These are phyloP conservation scores for Kwoniella europaea DNA, from an alignment of 768 basidiomycete genomes.

Conservation along the genomic window DNA sequence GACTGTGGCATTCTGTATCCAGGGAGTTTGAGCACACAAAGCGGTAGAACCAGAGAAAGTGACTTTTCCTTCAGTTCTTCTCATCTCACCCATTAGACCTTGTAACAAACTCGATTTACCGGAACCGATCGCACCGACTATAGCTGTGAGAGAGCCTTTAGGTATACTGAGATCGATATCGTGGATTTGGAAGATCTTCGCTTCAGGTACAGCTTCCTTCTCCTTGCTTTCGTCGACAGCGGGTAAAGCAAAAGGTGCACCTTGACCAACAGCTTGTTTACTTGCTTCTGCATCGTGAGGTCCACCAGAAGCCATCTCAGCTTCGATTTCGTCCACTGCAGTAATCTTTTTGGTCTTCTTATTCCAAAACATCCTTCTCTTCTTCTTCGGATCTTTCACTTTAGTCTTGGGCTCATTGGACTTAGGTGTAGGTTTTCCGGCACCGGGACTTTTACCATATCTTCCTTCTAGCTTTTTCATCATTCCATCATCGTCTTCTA, in stretches of 20 bases:
- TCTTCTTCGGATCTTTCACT: conserved; percentile 24
- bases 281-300: conserved; percentile 41
- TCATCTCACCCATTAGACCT: conserved; percentile 69
- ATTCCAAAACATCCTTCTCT: conserved; percentile 38
- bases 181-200: conserved; percentile 67
- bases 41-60: conserved; percentile 75
- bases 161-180: conserved; percentile 73
- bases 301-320: conserved; percentile 40
- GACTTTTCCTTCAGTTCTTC: conserved; percentile 68
- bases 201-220: conserved; percentile 22
- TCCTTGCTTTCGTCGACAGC: conserved; percentile 16
- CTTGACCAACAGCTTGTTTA: conserved; percentile 33
- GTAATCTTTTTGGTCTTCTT: conserved; percentile 50
- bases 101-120: conserved; percentile 56
- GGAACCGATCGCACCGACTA: conserved; percentile 80
- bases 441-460: conserved; percentile 21
- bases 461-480: conserved; percentile 33
- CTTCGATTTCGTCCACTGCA: conserved; percentile 41
- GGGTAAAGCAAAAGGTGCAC: conserved; percentile 21
- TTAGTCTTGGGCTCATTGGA: conserved; percentile 12
- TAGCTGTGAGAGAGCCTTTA: conserved; percentile 76
- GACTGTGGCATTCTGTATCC: conserved; percentile 84
- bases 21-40: conserved; percentile 85
- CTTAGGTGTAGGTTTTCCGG: not conserved
- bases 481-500: conserved; percentile 51